These are phyloP conservation scores for Xanthoconium purpureum DNA, from an alignment of 768 basidiomycete genomes.

Conservation along the genomic window DNA sequence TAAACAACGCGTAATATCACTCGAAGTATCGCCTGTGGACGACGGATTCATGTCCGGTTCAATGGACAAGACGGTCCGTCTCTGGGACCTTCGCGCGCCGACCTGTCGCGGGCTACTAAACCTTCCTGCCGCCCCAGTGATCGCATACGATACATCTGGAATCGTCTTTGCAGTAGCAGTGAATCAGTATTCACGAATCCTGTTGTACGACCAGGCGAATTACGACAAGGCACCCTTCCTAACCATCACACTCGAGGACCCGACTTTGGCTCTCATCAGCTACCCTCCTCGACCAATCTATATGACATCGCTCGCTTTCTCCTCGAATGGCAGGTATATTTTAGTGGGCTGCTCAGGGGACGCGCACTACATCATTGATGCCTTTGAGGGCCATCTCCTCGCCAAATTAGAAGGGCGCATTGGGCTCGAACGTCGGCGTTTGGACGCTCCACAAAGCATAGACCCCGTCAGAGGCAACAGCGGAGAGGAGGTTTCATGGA, in stretches of 20 bases:
- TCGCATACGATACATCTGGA: slow-evolving; percentile 82
- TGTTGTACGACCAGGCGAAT: slow-evolving; percentile 81
- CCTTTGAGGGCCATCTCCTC: slow-evolving; percentile 80
- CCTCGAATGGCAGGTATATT: slow-evolving; percentile 84
- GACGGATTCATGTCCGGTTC: slow-evolving; percentile 96
- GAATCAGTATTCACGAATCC: slow-evolving; percentile 76
- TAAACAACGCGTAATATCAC: slow-evolving; percentile 80
- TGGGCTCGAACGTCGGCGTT: slow-evolving; percentile 71
- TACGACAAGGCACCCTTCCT: slow-evolving; percentile 93
- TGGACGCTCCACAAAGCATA: slow-evolving; percentile 50
- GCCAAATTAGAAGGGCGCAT: slow-evolving; percentile 83
- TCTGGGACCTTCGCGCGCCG: slow-evolving; percentile 90
- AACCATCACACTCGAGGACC: slow-evolving; percentile 78
- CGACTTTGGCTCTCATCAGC: slow-evolving; percentile 66
- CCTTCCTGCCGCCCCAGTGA: slow-evolving; percentile 69
- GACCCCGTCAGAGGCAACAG: slow-evolving; percentile 76
- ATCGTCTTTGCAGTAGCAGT: slow-evolving; percentile 85
- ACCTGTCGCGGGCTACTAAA: slow-evolving; percentile 76
- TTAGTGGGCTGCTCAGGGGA: slow-evolving; percentile 91
- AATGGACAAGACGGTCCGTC: slow-evolving; percentile 88
- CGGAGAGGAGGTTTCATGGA: slow-evolving; percentile 93
- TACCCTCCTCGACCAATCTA: slow-evolving; percentile 86
- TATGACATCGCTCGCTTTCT: slow-evolving; percentile 91
- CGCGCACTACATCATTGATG: slow-evolving; percentile 91
- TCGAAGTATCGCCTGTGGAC: slow-evolving; percentile 89